These are phyloP conservation scores for Tolypocladium paradoxum DNA, from an alignment of 2,329 filamentous ascomycete genomes.

Conservation along the genomic window DNA sequence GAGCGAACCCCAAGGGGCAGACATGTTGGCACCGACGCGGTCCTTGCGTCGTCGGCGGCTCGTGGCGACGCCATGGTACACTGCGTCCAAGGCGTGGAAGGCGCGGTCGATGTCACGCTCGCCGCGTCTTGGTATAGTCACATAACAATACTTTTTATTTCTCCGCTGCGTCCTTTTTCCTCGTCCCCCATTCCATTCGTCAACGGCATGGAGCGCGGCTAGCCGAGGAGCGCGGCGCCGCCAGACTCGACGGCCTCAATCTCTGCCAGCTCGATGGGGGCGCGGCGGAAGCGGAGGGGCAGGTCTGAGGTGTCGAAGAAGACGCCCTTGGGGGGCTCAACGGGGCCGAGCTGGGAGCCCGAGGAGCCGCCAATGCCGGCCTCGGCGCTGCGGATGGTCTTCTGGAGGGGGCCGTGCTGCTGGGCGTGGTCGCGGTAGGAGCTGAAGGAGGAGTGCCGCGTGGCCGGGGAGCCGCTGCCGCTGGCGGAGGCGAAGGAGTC, in stretches of 20 bases:
- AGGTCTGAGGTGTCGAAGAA: constrained; percentile 87
- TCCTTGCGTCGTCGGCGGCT: not conserved
- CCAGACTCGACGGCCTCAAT: constrained; percentile 95
- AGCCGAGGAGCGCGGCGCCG: constrained; percentile 54
- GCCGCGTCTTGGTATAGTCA: not conserved
- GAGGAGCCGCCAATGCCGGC: constrained; percentile 47
- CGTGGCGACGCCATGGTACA: not conserved
- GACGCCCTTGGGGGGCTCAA: constrained; percentile 60
- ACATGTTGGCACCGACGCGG: not conserved
- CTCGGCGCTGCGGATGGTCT: constrained; percentile 32
- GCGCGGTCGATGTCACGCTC: not conserved
- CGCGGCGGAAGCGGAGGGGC: constrained; percentile 69
- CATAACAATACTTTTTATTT: not conserved
- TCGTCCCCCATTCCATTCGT: not conserved
- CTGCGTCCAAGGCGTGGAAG: not conserved
- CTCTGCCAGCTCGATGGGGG: constrained; percentile 65
- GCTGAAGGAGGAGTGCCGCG: constrained; percentile 54
- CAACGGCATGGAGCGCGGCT: constrained; percentile 7
- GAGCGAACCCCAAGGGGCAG: not conserved
- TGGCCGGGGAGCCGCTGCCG: constrained; percentile 17
- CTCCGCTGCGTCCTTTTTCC: not conserved
- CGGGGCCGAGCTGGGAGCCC: constrained; percentile 61
- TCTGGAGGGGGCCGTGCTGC: constrained; percentile 65
- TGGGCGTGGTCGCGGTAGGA: constrained; percentile 68
- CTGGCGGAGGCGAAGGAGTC: constrained; percentile 29